Evolutionary conservation across 2,329 filamentous ascomycete genomes (phyloP).

Genomic region (Microdochium nivale): DNA sequence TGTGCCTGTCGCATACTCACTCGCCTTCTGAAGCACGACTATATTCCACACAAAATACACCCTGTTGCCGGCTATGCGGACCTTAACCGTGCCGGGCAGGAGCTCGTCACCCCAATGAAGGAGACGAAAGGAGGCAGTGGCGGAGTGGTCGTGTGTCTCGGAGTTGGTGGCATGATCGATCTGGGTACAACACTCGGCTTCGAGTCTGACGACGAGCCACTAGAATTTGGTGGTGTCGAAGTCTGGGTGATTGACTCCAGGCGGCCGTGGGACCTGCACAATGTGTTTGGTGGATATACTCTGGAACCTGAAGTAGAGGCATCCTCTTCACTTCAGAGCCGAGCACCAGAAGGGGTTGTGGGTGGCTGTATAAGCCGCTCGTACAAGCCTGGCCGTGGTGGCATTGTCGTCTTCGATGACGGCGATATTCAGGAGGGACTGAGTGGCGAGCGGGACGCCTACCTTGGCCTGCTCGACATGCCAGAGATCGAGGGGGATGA

Average conservation of each 20-base stretch:
- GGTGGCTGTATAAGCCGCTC: conserved; percentile 62
- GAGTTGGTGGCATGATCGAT: conserved; percentile 87
- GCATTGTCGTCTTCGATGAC: conserved; percentile 91
- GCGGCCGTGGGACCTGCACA: conserved; percentile 88
- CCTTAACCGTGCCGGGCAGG: conserved; percentile 68
- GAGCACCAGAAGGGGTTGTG: conserved; percentile 57
- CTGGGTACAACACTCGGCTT: conserved; percentile 72
- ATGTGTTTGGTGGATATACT: conserved; percentile 75
- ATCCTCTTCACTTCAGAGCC: conserved; percentile 35
- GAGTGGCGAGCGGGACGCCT: conserved; percentile 66
- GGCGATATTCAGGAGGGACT: conserved; percentile 88
- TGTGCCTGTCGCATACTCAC: conserved; percentile 94
- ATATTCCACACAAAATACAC: conserved; percentile 95
- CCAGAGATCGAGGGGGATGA: conserved; percentile 75
- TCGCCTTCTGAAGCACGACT: conserved; percentile 89
- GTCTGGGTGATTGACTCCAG: conserved; percentile 91
- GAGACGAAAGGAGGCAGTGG: conserved; percentile 74
- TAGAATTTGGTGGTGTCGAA: conserved; percentile 73
- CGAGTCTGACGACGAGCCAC: conserved; percentile 57
- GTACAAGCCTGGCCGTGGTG: conserved; percentile 74
- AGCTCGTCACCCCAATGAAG: conserved; percentile 80
- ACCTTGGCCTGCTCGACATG: conserved; percentile 81
- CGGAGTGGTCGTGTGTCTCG: conserved; percentile 84
- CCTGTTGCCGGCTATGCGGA: conserved; percentile 90
- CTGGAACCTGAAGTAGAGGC: conserved; percentile 41